Base-by-base conservation (phyloP, 148 eudicot species). In the Agrostemma githago region DNA sequence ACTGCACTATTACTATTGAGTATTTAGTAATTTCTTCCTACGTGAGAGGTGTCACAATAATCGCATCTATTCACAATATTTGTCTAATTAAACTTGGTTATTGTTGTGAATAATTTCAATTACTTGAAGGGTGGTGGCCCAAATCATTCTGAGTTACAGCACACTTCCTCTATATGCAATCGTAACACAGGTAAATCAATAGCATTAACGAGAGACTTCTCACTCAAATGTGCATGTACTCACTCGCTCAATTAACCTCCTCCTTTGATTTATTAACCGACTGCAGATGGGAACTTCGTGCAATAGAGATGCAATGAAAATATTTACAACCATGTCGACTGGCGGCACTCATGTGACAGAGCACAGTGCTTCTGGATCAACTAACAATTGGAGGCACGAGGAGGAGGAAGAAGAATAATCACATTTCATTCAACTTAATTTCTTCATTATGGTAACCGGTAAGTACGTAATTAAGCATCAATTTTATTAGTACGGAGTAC, bases 81-180 rank as follows among this genome's bases (percentile, higher is more conserved):
- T n/a, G 39, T 17, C 6, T 58, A 4, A 8, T 4, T n/a, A 68
- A 19, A 5, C 38, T 39, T 16, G n/a, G 39, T 78, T 68, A 51
- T 15, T 3, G 4, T n/a, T 26, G 34, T 26, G 34, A 26, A 26
- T 26, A 26, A 26, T 26, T 26, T 26, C 34, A 26, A 26, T 0
- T 26, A 17, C 57, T 64, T 38, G 44, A 71, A 86, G 86, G 81
- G 82, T 83, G 53, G 38, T 74, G 19, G 74, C 83, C 46, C 88
- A 86, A 78, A 61, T 82, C 39, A 76, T 86, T 26, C 83, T 86
- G 83, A 86, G 88, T 74, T 86, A 81, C 53, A 86, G 88, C 72
- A 86, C 88, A 16, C 73, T 83, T 17, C 86, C 88, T 6, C 85
- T 86, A 6, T 86, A 64, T 16, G 68, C 68, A 39, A 64, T 86